Evolutionary conservation across 2,329 filamentous ascomycete genomes (phyloP).

Genomic region (Beauveria scarabaeidicola): DNA sequence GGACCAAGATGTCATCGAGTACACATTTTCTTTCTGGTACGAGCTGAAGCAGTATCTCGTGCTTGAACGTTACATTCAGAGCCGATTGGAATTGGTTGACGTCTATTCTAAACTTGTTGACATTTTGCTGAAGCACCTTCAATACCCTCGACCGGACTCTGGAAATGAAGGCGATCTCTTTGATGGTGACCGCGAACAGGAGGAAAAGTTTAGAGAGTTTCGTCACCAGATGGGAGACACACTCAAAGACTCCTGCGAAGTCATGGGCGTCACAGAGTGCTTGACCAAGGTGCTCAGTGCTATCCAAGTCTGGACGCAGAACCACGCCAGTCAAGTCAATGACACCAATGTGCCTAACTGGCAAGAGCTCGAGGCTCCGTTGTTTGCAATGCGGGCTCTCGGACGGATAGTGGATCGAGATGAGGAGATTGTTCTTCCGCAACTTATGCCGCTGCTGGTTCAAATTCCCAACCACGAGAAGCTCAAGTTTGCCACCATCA

Average conservation of each 20-base stretch:
- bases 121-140: constrained; percentile 81
- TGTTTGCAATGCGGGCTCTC: constrained; percentile 94
- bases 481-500: constrained; percentile 95
- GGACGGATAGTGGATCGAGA: constrained; percentile 91
- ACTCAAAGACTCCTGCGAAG: constrained; percentile 91
- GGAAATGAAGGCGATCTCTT: constrained; percentile 77
- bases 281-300: constrained; percentile 78
- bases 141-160: constrained; percentile 72
- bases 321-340: constrained; percentile 68
- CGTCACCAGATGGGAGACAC: constrained; percentile 96
- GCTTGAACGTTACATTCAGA: constrained; percentile 78
- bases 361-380: constrained; percentile 90
- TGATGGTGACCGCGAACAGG: constrained; percentile 87
- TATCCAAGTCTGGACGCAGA: constrained; percentile 82
- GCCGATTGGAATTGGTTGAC: constrained; percentile 67
- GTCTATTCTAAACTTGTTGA: constrained; percentile 87
- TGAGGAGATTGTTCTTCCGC: constrained; percentile 77
- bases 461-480: constrained; percentile 95
- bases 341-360: constrained; percentile 77
- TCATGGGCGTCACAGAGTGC: constrained; percentile 88
- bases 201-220: constrained; percentile 96
- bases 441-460: constrained; percentile 86
- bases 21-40: constrained; percentile 97
- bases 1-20: constrained; percentile 82
- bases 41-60: constrained; percentile 95